phyloP scores from a whole-genome alignment of 1,284 basidiomycete genomes.

The Tilletia horrida region DNA sequence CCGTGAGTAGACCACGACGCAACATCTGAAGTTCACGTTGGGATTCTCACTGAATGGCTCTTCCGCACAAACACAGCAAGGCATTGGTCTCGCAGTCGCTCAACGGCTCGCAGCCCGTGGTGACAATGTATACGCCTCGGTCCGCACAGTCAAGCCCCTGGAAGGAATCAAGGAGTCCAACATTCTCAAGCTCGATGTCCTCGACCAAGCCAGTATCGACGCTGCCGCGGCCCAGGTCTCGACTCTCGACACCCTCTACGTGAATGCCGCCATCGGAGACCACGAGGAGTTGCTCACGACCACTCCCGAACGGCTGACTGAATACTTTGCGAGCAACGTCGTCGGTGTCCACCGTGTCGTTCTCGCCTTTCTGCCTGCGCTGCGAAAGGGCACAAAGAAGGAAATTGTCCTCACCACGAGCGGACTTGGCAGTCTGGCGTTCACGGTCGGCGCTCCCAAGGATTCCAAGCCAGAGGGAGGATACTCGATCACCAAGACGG shows the following conservation, averaged over 20 bases:
- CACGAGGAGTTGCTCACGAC: conserved; percentile 14
- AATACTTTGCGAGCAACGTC: conserved; percentile 21
- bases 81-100: conserved; percentile 18
- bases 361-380: conserved; percentile 21
- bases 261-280: conserved; percentile 22
- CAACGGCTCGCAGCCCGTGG: conserved; percentile 3
- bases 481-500: conserved; percentile 21
- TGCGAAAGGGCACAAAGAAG: conserved; percentile 19
- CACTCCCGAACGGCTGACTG: not conserved
- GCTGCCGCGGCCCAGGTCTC: conserved; percentile 6
- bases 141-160: conserved; percentile 18
- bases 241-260: conserved; percentile 20
- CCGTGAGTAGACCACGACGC: no score
- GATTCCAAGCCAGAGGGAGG: not conserved
- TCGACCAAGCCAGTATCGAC: conserved; percentile 13
- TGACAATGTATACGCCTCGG: conserved; percentile 15
- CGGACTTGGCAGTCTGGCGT: not conserved
- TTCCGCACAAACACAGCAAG: not conserved
- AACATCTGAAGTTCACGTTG: no score
- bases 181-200: conserved; percentile 19
- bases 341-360: conserved; percentile 22
- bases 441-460: conserved; percentile 17
- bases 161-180: conserved; percentile 14
- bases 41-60: no score
- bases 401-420: conserved; percentile 20